Evolutionary conservation across 345 rosid species (phyloP).

Genomic region (Orychophragmus violaceus): DNA sequence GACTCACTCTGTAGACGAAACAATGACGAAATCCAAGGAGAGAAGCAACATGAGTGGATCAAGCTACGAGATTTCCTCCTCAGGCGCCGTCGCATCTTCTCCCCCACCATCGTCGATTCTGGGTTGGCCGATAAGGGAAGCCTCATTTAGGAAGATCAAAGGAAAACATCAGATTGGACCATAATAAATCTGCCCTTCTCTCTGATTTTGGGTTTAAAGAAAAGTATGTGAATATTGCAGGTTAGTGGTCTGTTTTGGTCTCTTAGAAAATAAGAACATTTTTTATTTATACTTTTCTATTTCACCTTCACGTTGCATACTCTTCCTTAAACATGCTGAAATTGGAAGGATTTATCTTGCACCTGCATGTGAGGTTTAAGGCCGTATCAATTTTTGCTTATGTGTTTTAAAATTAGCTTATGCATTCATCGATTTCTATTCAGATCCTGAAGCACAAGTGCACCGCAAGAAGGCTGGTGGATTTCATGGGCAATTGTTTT

Average conservation of each 20-base stretch:
- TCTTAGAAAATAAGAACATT: background rate
- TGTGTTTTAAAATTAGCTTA: background rate
- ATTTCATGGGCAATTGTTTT: constrained; percentile 48
- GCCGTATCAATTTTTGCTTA: background rate
- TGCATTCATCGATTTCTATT: background rate
- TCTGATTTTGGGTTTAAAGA: constrained; percentile 39
- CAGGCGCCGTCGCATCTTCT: constrained; percentile 24
- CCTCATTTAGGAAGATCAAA: constrained; percentile 44
- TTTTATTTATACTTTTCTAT: too few species aligned
- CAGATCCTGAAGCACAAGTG: constrained; percentile 45
- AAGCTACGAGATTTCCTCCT: constrained; percentile 38
- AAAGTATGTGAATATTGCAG: constrained; percentile 40
- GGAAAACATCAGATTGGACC: constrained; percentile 32
- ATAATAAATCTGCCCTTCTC: constrained; percentile 20
- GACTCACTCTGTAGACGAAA: constrained; percentile 38
- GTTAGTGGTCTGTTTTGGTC: constrained; percentile 34
- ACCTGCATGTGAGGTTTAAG: constrained; percentile 46
- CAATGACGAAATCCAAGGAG: constrained; percentile 47
- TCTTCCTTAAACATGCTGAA: too few species aligned
- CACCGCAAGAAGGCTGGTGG: constrained; percentile 42
- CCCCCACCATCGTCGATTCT: constrained; percentile 47
- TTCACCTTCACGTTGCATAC: too few species aligned
- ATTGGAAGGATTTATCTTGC: constrained; percentile 74
- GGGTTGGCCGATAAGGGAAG: constrained; percentile 92
- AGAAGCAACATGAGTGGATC: constrained; percentile 42